Conservation (phyloP, 2,329 filamentous ascomycete genomes). For the Epichloe aotearoae region DNA sequence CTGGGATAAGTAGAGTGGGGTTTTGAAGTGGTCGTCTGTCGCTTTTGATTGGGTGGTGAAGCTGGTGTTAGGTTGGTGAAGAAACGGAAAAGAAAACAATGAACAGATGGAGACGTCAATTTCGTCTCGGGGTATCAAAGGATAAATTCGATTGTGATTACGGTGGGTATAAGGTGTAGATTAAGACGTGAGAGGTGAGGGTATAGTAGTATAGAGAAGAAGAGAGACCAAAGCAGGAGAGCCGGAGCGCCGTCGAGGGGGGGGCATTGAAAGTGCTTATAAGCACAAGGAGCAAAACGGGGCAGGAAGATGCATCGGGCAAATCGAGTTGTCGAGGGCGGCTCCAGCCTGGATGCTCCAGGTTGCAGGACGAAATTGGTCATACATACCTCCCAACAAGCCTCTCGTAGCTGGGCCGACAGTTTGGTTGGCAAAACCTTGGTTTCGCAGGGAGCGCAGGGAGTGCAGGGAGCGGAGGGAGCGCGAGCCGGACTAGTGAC, state of each 20-base stretch:
- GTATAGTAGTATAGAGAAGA: conserved; percentile 7
- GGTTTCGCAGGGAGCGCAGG: too few species aligned
- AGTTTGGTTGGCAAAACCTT: conserved; percentile 1
- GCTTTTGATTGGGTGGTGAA: not conserved
- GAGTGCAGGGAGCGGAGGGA: conserved; percentile 3
- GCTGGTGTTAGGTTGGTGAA: not conserved
- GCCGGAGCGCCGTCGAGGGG: not conserved
- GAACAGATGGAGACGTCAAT: not conserved
- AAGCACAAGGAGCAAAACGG: not conserved
- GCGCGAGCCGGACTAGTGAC: conserved; percentile 13
- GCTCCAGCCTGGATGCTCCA: not conserved
- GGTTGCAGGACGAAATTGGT: not conserved
- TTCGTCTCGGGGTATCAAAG: conserved; percentile 17
- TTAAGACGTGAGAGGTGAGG: conserved; percentile 4
- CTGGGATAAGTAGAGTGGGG: not conserved
- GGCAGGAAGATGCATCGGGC: not conserved
- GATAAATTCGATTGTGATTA: conserved; percentile 11
- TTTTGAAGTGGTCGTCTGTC: not conserved
- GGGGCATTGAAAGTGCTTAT: conserved; percentile 1
- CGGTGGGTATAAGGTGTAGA: conserved; percentile 7
- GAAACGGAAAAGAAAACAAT: not conserved
- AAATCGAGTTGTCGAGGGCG: not conserved
- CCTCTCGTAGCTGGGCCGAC: not conserved
- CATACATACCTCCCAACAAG: not conserved
- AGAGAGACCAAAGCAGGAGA: conserved; percentile 4